phyloP scores from a whole-genome alignment of 768 basidiomycete genomes.

The Leccinum subgranulosum region DNA sequence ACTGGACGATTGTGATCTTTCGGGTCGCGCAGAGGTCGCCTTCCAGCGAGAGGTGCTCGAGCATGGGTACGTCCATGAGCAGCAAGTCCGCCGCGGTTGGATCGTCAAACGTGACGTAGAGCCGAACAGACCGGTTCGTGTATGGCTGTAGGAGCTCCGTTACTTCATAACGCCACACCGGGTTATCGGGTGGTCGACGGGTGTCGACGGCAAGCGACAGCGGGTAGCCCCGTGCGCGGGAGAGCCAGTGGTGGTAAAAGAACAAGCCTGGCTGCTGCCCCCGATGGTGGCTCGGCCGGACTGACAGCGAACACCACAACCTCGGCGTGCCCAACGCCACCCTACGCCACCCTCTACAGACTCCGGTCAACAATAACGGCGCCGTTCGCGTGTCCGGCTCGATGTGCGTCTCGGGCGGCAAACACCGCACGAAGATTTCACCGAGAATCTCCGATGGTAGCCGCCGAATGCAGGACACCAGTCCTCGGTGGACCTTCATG shows the following conservation, averaged over 20 bases:
- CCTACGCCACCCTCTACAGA: slow-evolving; percentile 43
- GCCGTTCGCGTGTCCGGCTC: slow-evolving; percentile 25
- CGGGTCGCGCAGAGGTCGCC: slow-evolving; percentile 4
- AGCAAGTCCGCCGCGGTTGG: slow-evolving; percentile 9
- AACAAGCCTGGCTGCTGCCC: slow-evolving; percentile 10
- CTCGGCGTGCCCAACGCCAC: slow-evolving; percentile 38
- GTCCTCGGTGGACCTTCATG: slow-evolving; percentile 19
- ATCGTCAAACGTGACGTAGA: slow-evolving; percentile 12
- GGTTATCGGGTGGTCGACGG: slow-evolving; percentile 10
- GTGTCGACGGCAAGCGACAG: slow-evolving; percentile 22
- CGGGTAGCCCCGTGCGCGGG: slow-evolving; percentile 16
- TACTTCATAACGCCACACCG: slow-evolving; percentile 20
- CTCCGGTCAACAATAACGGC: slow-evolving; percentile 38
- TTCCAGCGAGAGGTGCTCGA: slow-evolving; percentile 16
- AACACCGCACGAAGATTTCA: slow-evolving; percentile 44
- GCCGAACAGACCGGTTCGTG: slow-evolving; percentile 5
- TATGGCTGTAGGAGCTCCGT: slow-evolving; percentile 23
- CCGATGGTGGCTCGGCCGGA: slow-evolving; percentile 5
- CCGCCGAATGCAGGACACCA: slow-evolving; percentile 30
- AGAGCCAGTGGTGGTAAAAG: slow-evolving; percentile 18
- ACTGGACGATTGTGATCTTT: slow-evolving; percentile 9
- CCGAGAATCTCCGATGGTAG: slow-evolving; percentile 45
- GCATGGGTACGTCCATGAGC: slow-evolving; percentile 17
- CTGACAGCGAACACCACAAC: slow-evolving; percentile 45
- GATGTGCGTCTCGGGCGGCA: slow-evolving; percentile 22